Percentiles rank a stretch among this genome's conserved stretches.
These are phyloP conservation scores for Cryptococcus sp. DNA, from an alignment of 1,284 basidiomycete genomes.

Conservation along the genomic window DNA sequence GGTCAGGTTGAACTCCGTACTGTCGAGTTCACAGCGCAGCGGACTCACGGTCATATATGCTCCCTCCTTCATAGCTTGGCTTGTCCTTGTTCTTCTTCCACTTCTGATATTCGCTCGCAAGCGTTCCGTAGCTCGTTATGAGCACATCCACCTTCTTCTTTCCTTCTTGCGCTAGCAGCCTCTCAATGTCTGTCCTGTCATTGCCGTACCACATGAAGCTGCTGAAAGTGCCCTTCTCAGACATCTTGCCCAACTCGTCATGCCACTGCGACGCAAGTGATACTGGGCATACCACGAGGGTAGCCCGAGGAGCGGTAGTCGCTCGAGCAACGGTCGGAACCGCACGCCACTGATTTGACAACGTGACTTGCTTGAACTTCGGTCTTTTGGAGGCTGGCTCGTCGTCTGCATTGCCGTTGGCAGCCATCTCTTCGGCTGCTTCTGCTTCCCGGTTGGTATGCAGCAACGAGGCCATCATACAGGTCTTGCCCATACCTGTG, in stretches of 20 bases:
- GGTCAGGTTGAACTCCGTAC: slow-evolving; percentile 35
- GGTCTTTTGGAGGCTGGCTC: slow-evolving; percentile 39
- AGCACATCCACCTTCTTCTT: slow-evolving; percentile 67
- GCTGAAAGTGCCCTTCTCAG: slow-evolving; percentile 66
- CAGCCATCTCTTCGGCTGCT: slow-evolving; percentile 44
- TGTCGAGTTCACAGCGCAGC: not conserved
- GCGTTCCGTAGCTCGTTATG: slow-evolving; percentile 84
- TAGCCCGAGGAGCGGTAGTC: slow-evolving; percentile 58
- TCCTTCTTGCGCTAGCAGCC: slow-evolving; percentile 60
- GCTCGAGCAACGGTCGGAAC: slow-evolving; percentile 36
- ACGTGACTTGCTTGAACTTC: slow-evolving; percentile 51
- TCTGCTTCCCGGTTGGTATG: slow-evolving; percentile 68
- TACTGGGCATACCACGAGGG: slow-evolving; percentile 90
- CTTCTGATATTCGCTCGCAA: slow-evolving; percentile 80
- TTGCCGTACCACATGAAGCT: slow-evolving; percentile 81
- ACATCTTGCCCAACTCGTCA: slow-evolving; percentile 70
- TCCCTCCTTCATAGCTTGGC: slow-evolving; percentile 58
- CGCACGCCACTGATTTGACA: slow-evolving; percentile 51
- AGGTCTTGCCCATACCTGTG: slow-evolving; percentile 96
- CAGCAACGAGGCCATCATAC: slow-evolving; percentile 86
- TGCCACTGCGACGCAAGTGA: slow-evolving; percentile 89
- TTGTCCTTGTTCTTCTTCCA: slow-evolving; percentile 55
- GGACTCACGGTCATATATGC: slow-evolving; percentile 69
- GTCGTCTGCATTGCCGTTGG: slow-evolving; percentile 16
- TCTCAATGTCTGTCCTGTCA: slow-evolving; percentile 72